Percentiles rank a stretch among this genome's conserved stretches.
These are phyloP conservation scores for Fusarium pininemorale DNA, from an alignment of 2,329 filamentous ascomycete genomes.

Conservation along the genomic window DNA sequence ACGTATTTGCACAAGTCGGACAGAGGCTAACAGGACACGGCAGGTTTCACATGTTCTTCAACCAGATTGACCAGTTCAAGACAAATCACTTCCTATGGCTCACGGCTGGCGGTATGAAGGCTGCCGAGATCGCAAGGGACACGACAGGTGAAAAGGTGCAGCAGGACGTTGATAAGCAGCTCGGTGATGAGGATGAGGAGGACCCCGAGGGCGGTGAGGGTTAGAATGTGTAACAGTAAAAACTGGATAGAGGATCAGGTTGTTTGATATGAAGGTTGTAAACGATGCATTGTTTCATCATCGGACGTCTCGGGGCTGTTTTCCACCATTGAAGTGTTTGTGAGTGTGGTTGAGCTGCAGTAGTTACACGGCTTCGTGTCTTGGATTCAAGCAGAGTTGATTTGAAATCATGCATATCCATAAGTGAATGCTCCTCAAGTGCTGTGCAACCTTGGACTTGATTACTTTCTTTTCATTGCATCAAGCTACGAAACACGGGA, in stretches of 20 bases:
- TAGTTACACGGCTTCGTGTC: background rate
- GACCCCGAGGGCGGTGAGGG: conserved; percentile 59
- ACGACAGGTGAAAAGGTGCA: conserved; percentile 50
- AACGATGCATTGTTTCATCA: conserved; percentile 10
- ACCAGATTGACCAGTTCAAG: conserved; percentile 79
- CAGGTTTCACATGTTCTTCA: conserved; percentile 81
- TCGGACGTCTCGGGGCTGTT: conserved; percentile 4
- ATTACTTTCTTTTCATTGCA: background rate
- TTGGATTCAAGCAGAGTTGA: background rate
- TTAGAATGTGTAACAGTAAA: conserved; percentile 36
- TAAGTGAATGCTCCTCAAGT: background rate
- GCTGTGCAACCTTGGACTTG: background rate
- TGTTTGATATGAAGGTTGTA: background rate
- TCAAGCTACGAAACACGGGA: background rate
- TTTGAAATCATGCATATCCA: conserved; percentile 6
- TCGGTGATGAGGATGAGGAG: conserved; percentile 63
- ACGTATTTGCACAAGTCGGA: background rate
- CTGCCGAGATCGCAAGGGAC: conserved; percentile 56
- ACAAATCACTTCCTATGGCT: conserved; percentile 79
- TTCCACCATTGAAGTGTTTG: background rate
- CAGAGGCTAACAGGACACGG: conserved; percentile 16
- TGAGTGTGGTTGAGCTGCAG: background rate
- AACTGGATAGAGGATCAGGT: conserved; percentile 4
- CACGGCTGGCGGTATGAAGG: conserved; percentile 73
- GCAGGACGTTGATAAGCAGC: conserved; percentile 56